Conservation (phyloP, 106 monocot genomes). For the Hemerocallis citrina region DNA sequence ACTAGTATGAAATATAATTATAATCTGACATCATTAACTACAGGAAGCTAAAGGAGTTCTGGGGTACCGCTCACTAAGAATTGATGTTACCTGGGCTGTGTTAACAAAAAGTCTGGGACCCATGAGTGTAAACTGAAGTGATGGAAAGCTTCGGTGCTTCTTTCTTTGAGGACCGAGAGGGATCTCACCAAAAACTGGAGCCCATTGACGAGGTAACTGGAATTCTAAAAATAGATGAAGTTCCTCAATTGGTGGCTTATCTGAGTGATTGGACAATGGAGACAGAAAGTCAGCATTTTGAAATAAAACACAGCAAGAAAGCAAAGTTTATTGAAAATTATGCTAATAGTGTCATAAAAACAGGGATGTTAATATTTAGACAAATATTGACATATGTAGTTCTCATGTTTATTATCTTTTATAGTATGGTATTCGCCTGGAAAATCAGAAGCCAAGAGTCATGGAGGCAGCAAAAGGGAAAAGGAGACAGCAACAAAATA, state of each 20-base stretch:
- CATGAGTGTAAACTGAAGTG: slow-evolving; percentile 53
- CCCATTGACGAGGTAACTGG: slow-evolving; percentile 75
- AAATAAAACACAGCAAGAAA: neutral
- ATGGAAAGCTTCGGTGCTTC: slow-evolving; percentile 40
- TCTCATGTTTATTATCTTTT: neutral
- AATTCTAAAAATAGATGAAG: slow-evolving; percentile 71
- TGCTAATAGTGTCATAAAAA: neutral
- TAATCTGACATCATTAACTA: neutral
- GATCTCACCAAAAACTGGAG: slow-evolving; percentile 61
- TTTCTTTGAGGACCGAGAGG: slow-evolving; percentile 43
- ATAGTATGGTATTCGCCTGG: neutral
- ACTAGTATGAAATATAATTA: too few species aligned
- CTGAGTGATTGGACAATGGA: slow-evolving; percentile 18
- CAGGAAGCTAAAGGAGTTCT: neutral
- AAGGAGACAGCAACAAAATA: too few species aligned
- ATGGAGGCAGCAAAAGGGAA: too few species aligned
- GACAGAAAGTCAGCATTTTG: slow-evolving; percentile 7
- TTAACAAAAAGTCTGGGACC: slow-evolving; percentile 61
- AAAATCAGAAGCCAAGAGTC: neutral
- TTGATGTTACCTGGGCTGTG: slow-evolving; percentile 33
- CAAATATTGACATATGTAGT: neutral
- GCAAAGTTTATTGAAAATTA: neutral
- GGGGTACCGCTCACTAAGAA: neutral
- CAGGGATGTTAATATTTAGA: neutral
- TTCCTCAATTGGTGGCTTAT: slow-evolving; percentile 76